Base-by-base conservation (phyloP, 495 filamentous ascomycete genomes). In the Annulohypoxylon maeteangense region DNA sequence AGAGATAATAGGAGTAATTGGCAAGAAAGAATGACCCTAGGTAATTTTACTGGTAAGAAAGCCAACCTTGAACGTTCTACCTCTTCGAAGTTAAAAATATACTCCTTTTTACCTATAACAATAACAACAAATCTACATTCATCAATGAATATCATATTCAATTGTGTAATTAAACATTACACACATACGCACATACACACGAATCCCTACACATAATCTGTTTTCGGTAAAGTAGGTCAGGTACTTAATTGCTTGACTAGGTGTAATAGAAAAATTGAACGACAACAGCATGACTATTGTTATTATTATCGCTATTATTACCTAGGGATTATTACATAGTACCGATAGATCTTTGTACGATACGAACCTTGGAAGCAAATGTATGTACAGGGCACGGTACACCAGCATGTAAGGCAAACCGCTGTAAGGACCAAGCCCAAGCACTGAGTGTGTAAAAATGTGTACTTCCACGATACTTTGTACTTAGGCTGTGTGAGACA, bases 401-500 rank as follows among this genome's bases (percentile, higher is more conserved):
- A 12, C 23, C 10, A 54, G 50, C 10, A 54, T 32, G 50, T 54
- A 54, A 34, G 50, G 50, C 50, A 54, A 54, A 23, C 50, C 50
- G 50, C 47, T 51, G 47, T 51, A 25, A 48, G 45, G 48, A 25
- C 27, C 23, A 29, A 54, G 50, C 27, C 50, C 50, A 16, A 18
- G 50, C 27, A 53, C 25, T 16, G 4, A n/a, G 12, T 27, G 3
- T n/a, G 18, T 12, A 10, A 23, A 10, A 47, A 12, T 7, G 31
- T 31, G 40, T 71, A 71, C 68, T 25, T 66, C 12, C 1, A 14
- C 50, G 65, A 38, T 72, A 72, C 69, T 53, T 59, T 44, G 56
- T 53, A 61, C 60, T 59, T 69, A 61, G 70, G 70, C 70, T 73
- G 65, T 73, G 65, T 68, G 65, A 72, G 70, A 74, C 80, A 81